These are phyloP conservation scores for Aureobasidium sp. DNA, from an alignment of 2,329 filamentous ascomycete species.

Conservation along the genomic window DNA sequence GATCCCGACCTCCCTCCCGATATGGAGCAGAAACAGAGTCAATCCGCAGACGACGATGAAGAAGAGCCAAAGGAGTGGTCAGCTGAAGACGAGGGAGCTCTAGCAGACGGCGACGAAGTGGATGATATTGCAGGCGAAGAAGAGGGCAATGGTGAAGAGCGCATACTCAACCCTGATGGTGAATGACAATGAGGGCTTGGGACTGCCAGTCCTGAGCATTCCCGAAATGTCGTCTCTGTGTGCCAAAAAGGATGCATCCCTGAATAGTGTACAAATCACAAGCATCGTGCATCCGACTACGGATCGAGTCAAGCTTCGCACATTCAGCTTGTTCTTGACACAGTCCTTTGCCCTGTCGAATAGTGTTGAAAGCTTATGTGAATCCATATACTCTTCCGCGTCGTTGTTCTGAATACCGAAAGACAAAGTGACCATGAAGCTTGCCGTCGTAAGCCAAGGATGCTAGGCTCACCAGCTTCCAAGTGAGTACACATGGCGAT, in stretches of 20 bases:
- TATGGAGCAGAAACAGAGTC: neutral
- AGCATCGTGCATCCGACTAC: neutral
- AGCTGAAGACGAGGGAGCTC: constrained; percentile 17
- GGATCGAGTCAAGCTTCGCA: neutral
- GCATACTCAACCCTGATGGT: constrained; percentile 23
- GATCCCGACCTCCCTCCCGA: constrained; percentile 54
- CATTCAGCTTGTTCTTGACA: neutral
- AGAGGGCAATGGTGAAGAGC: constrained; percentile 15
- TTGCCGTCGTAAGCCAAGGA: neutral
- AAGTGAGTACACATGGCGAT: neutral
- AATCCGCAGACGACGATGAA: neutral
- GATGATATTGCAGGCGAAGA: constrained; percentile 10
- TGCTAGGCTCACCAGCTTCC: neutral
- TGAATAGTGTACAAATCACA: neutral
- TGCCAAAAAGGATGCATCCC: neutral
- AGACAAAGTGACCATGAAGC: neutral
- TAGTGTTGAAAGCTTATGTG: neutral
- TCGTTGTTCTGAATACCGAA: neutral
- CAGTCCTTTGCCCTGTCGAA: neutral
- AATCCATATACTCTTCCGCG: neutral
- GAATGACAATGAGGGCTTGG: constrained; percentile 19
- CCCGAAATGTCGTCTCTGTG: neutral
- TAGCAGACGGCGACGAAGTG: constrained; percentile 16
- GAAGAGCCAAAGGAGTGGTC: neutral
- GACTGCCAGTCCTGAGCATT: neutral